Percentiles rank a stretch among this genome's conserved stretches.
Conservation (phyloP, 2,329 filamentous ascomycete species). For the Aaosphaeria pasadenensis region DNA sequence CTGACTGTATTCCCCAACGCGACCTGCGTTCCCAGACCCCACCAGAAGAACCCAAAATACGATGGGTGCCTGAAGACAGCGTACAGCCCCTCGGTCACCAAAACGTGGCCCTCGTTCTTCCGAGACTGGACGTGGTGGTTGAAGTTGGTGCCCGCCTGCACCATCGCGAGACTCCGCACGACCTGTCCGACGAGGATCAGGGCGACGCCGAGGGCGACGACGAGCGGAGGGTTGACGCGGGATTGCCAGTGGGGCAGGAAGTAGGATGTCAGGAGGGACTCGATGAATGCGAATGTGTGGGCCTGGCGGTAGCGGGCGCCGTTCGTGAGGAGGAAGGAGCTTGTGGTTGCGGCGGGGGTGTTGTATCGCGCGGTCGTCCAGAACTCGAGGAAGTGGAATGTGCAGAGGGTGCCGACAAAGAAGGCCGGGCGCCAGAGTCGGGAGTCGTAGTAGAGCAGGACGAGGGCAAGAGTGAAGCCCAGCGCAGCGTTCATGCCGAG, state of each 20-base stretch:
- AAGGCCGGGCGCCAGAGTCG: slow-evolving; percentile 58
- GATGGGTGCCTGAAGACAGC: slow-evolving; percentile 74
- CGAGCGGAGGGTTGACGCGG: slow-evolving; percentile 39
- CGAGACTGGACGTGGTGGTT: slow-evolving; percentile 75
- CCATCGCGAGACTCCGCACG: slow-evolving; percentile 81
- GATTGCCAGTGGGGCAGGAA: slow-evolving; percentile 52
- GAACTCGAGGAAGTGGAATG: slow-evolving; percentile 97
- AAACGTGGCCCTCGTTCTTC: slow-evolving; percentile 66
- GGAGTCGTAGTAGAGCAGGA: slow-evolving; percentile 28
- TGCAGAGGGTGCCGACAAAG: slow-evolving; percentile 65
- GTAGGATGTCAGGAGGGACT: slow-evolving; percentile 63
- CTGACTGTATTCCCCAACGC: slow-evolving; percentile 82
- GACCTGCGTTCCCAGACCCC: slow-evolving; percentile 91
- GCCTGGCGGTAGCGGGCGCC: slow-evolving; percentile 82
- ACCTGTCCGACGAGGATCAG: slow-evolving; percentile 69
- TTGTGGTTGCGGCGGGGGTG: slow-evolving; percentile 66
- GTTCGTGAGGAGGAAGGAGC: slow-evolving; percentile 82
- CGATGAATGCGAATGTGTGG: slow-evolving; percentile 69
- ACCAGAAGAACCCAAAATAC: slow-evolving; percentile 99
- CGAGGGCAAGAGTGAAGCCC: slow-evolving; percentile 27
- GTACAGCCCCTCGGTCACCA: slow-evolving; percentile 87
- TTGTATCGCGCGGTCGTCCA: slow-evolving; percentile 86
- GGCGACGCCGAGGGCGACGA: slow-evolving; percentile 55
- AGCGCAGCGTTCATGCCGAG: slow-evolving; percentile 39
- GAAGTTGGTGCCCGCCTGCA: slow-evolving; percentile 84